Percentiles rank a stretch among this genome's conserved stretches.
phyloP scores from a whole-genome alignment of 169 alveolate species.

The Fabrea salina region DNA sequence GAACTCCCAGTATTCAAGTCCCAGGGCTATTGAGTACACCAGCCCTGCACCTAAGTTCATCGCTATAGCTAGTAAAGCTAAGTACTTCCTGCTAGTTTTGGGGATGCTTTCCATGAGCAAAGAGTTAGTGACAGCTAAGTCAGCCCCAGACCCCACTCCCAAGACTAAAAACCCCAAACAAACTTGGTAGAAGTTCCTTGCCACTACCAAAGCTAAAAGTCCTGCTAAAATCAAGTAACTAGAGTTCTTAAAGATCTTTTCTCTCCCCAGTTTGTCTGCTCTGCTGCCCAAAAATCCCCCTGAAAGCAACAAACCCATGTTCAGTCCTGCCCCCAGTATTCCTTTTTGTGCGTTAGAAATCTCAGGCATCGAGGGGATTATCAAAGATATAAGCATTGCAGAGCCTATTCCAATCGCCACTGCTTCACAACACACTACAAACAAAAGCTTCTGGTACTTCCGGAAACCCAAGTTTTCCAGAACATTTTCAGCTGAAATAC shows the following conservation, averaged over 20 bases:
- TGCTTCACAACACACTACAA: not conserved
- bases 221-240: not conserved
- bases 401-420: not conserved
- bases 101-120: constrained; percentile 3
- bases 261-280: not conserved
- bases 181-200: not conserved
- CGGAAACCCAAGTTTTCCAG: not conserved
- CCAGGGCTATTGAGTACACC: not conserved
- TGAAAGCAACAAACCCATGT: not conserved
- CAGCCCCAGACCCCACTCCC: not conserved
- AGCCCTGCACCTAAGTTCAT: not conserved
- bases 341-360: not conserved
- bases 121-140: not conserved
- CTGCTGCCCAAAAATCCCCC: not conserved
- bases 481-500: not conserved
- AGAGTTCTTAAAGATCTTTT: not conserved
- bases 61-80: not conserved
- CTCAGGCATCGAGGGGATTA: not conserved
- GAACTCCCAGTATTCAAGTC: not conserved
- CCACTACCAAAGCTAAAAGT: not conserved
- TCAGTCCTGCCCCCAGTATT: not conserved
- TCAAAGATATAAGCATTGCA: not conserved
- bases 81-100: not conserved
- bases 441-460: not conserved
- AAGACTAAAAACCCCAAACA: not conserved